Evolutionary conservation across 148 eudicot species (phyloP), one percentile per base, ranked within the genome.

Genomic region (Cornus florida): DNA sequence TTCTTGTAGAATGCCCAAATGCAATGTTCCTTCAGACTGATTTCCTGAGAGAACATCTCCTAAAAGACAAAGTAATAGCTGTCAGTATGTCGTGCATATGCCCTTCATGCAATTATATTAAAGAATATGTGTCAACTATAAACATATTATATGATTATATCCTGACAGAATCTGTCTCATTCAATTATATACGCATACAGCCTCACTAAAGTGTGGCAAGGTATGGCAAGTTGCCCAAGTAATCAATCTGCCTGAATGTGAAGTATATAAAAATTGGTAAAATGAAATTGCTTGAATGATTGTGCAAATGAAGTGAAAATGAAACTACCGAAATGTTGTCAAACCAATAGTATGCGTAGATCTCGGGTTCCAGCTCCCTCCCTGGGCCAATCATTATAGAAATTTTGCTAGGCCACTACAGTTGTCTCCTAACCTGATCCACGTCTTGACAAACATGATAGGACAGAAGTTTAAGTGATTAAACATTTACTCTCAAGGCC

Each of bases 1-100:
- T 84, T 94, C 95, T 84, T 96, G 99, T 65, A 96, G 82, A 75
- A 94, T 68, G 65, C 99, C 99, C 50, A 88, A 86, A 78, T 96
- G 99, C 72, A 94, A 35, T 67, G 87, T 81, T 82, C 83, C 94
- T 67, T 88, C 98, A 60, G 95, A 91, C 74, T 88, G 84, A 69
- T 83, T 90, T 82, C 99, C 99, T 12, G 93, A 79, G n/a, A 96
- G 93, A 10, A 94, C 99, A 78, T 96, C 99, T 59, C 98, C 99
- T 96, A 78, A 46, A 81, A 56, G 22, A 56, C 31, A 60, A 78
- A 59, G 60, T 43, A 43, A 43, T 6, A 56, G 24, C 4, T 64
- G 82, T 70, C 35, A 76, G 23, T 50, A 75, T 35, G 23, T 59
- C 28, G 6, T 31, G 57, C 67, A 35, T 7, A 33, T 11, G 48